A percentile compares a stretch with the other conserved stretches of the same genome.
These are phyloP conservation scores for Strobilomyces echinocephalus DNA, from an alignment of 768 basidiomycete species.

Conservation along the genomic window DNA sequence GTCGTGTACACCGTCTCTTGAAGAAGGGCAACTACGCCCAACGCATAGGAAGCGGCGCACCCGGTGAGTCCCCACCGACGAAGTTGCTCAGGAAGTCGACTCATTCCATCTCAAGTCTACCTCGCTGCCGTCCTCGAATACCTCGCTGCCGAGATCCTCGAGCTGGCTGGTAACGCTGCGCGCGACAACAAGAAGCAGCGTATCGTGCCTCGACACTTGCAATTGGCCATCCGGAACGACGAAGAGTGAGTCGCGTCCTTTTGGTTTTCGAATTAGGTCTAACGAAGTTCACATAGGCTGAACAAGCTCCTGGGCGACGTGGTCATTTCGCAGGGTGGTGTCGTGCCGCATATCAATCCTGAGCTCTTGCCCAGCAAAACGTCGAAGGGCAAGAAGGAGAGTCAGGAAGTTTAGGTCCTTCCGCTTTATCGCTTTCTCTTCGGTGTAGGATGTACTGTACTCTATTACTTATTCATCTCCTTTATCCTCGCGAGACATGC, in stretches of 20 bases:
- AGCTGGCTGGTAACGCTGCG: slow-evolving; percentile 54
- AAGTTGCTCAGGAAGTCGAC: not conserved
- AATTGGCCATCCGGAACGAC: slow-evolving; percentile 62
- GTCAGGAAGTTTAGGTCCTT: slow-evolving; percentile 39
- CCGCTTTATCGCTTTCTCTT: slow-evolving; percentile 16
- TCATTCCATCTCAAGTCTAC: slow-evolving; percentile 38
- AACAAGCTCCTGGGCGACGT: slow-evolving; percentile 42
- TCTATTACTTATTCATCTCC: slow-evolving; percentile 28
- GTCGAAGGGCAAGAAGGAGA: slow-evolving; percentile 49
- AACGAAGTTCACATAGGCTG: slow-evolving; percentile 21
- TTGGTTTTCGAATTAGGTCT: not conserved
- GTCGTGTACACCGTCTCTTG: slow-evolving; percentile 57
- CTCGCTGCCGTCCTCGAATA: slow-evolving; percentile 60
- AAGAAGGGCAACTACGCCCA: slow-evolving; percentile 58
- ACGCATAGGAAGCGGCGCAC: slow-evolving; percentile 54
- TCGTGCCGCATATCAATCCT: slow-evolving; percentile 47
- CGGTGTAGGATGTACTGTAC: slow-evolving; percentile 31
- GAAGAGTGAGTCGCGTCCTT: slow-evolving; percentile 36
- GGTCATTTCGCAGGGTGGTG: slow-evolving; percentile 62
- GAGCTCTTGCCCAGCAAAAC: slow-evolving; percentile 52
- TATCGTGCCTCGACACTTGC: slow-evolving; percentile 62
- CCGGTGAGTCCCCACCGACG: slow-evolving; percentile 24
- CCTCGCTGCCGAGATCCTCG: slow-evolving; percentile 59
- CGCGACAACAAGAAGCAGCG: slow-evolving; percentile 56
- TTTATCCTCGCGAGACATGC: slow-evolving; percentile 1